phyloP scores from a whole-genome alignment of 2,329 filamentous ascomycete genomes.

The Stagonosporopsis chrysanthemi region DNA sequence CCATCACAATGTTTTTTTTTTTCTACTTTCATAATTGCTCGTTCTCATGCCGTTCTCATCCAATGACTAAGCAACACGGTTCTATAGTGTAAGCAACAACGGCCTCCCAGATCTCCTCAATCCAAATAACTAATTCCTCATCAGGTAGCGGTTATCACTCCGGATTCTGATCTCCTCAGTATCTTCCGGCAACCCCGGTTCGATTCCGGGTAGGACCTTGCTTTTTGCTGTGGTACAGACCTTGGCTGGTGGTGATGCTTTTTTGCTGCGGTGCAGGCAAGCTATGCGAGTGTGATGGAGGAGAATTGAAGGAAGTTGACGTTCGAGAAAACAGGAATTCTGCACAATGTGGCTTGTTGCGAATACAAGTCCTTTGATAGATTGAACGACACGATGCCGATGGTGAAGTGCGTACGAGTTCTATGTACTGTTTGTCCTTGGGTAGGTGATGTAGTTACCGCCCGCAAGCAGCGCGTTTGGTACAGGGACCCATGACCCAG shows the following conservation, averaged over 20 bases:
- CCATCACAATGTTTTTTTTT: background rate
- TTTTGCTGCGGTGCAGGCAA: background rate
- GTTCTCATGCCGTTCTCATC: background rate
- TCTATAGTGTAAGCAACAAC: constrained; percentile 7
- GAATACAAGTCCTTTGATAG: no score
- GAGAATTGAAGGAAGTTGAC: no score
- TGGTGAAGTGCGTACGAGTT: no score
- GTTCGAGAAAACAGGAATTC: no score
- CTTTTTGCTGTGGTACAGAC: background rate
- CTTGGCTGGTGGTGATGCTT: background rate
- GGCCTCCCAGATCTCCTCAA: constrained; percentile 4
- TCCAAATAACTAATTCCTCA: constrained; percentile 2
- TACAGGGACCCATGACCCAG: constrained; percentile 8
- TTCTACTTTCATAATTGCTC: background rate
- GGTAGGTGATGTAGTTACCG: constrained; percentile 19
- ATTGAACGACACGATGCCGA: no score
- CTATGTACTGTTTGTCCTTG: constrained; percentile 5
- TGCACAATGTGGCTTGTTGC: no score
- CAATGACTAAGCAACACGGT: constrained; percentile 13
- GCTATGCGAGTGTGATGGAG: background rate
- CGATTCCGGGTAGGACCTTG: constrained; percentile 16
- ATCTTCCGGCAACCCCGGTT: constrained; percentile 17
- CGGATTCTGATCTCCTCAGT: constrained; percentile 12
- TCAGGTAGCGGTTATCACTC: constrained; percentile 17
- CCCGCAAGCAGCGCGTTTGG: constrained; percentile 11